Conservation (phyloP, 371 early-diverging fungal genomes). For the Batrachochytrium dendrobatidis region DNA sequence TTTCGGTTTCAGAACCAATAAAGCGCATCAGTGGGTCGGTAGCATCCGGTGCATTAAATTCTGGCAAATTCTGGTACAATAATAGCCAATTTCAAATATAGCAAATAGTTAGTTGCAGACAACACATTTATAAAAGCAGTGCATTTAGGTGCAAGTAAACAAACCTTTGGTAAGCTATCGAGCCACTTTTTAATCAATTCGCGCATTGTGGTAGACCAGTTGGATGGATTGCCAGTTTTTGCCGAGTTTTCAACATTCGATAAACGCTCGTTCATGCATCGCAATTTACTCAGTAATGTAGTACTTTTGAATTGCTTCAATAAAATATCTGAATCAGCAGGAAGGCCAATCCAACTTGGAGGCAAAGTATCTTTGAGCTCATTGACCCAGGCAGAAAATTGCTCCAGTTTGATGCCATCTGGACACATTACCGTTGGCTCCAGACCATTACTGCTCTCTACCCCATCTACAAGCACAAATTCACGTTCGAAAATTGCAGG, state of each 20-base stretch:
- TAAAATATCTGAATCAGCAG: slow-evolving; percentile 88
- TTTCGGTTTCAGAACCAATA: slow-evolving; percentile 72
- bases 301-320: slow-evolving; percentile 57
- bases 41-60: slow-evolving; percentile 29
- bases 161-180: slow-evolving; percentile 49
- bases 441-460: slow-evolving; percentile 32
- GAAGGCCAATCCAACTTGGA: slow-evolving; percentile 94
- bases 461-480: slow-evolving; percentile 65
- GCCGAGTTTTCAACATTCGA: neutral
- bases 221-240: neutral
- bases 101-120: too few species aligned
- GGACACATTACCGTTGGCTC: slow-evolving; percentile 76
- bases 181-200: slow-evolving; percentile 45
- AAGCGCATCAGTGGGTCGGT: slow-evolving; percentile 73
- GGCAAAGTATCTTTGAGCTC: slow-evolving; percentile 88
- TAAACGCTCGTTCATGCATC: neutral
- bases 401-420: slow-evolving; percentile 80
- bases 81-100: too few species aligned
- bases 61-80: neutral
- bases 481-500: slow-evolving; percentile 76
- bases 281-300: slow-evolving; percentile 2
- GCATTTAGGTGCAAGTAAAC: neutral
- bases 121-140: too few species aligned
- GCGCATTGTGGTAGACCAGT: neutral
- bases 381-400: slow-evolving; percentile 84